Evolutionary conservation across 345 rosid species (phyloP), one percentile per base, ranked within the genome.

Genomic region (Eucalyptus shirleyi): DNA sequence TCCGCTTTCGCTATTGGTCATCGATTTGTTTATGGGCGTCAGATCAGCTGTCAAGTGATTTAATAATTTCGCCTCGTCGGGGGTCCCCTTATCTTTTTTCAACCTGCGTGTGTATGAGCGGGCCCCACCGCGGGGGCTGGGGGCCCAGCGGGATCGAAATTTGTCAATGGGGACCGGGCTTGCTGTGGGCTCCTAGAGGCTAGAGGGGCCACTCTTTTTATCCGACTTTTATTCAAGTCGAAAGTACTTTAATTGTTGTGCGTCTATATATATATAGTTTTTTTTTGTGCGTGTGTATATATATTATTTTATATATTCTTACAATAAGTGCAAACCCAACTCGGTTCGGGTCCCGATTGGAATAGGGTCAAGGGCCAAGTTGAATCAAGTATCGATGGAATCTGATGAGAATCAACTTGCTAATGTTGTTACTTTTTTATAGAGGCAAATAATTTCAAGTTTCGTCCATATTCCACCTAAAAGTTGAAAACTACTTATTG

Each of bases 311-410:
- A 17, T 34, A 5, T 69, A 10, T 77, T 8, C 11, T 69, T 17
- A 21, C 13, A 77, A 21, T 37, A 19, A 37, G 5, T 77, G 83
- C 47, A 77, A 21, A 77, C 28, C 45, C 45, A 77, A 37, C 45
- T 77, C 5, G 47, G 15, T 11, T 77, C 1, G 15, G 8, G 8
- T 11, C 59, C 11, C 1, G 2, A 0, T 53, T 1, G 5, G 26
- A 53, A 53, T 53, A 53, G 59, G 15, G 28, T 37, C 28, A 5
- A 10, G 15, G 44, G 44, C 13, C 14, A 23, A 3, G 26, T 72
- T 23, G 13, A 72, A 72, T 37, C 26, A 13, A 5, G 45, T 40
- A 3, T 1, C 2, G 3, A 11, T 3, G 13, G 4, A 37, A 19
- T 5, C 2, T 7, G 14, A 72, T 1, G 4, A 72, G 15, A 72